A percentile compares a stretch with the other conserved stretches of the same genome.
Conservation (phyloP, 2,329 filamentous ascomycete species). For the Clarireedia paspali region DNA sequence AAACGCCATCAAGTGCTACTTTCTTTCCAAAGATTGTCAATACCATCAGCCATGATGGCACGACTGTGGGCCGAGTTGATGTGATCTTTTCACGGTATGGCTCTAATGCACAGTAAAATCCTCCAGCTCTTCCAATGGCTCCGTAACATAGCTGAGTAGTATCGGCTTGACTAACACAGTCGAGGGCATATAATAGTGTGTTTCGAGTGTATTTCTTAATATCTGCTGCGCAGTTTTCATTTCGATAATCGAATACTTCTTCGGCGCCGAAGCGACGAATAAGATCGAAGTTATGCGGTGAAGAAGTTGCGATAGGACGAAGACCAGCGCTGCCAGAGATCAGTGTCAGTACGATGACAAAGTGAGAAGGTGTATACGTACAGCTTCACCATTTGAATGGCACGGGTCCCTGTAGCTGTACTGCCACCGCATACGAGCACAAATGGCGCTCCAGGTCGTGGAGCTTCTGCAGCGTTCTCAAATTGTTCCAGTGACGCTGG, state of each 20-base stretch:
- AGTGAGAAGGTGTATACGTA: background rate
- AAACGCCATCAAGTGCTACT: constrained; percentile 5
- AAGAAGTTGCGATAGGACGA: constrained; percentile 30
- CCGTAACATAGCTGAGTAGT: constrained; percentile 32
- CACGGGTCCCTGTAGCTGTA: background rate
- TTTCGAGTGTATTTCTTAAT: constrained; percentile 34
- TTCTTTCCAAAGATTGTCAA: constrained; percentile 24
- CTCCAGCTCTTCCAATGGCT: constrained; percentile 31
- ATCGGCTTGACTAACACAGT: constrained; percentile 30
- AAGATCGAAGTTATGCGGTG: constrained; percentile 31
- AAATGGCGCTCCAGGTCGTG: background rate
- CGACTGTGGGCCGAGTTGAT: constrained; percentile 13
- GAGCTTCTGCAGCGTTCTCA: background rate
- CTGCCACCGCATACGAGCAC: background rate
- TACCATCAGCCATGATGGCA: constrained; percentile 26
- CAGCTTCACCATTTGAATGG: background rate
- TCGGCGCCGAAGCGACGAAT: constrained; percentile 34
- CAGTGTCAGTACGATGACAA: too few species aligned
- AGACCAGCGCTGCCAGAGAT: background rate
- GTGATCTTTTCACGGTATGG: constrained; percentile 1
- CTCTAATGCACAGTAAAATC: constrained; percentile 16
- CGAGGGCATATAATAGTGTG: constrained; percentile 31
- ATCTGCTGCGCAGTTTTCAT: constrained; percentile 26
- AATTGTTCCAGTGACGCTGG: background rate
- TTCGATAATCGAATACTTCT: constrained; percentile 34